A percentile compares a stretch with the other conserved stretches of the same genome.
Conservation (phyloP, 768 basidiomycete genomes). For the Xerocomus spinulosus region DNA sequence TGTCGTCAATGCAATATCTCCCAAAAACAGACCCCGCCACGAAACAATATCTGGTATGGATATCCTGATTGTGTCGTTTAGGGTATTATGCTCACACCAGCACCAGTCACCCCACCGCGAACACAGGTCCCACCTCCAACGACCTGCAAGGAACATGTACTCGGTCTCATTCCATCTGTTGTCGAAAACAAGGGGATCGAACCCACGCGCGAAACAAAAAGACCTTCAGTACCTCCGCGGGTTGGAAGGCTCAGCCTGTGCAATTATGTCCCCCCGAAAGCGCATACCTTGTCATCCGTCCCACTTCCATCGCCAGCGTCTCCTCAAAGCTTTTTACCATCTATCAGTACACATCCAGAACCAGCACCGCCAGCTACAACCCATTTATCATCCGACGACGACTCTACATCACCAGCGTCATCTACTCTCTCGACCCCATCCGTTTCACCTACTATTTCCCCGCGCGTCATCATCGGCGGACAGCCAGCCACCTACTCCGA, state of each 20-base stretch:
- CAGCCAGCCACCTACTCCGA: slow-evolving; percentile 18
- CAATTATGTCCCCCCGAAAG: slow-evolving; percentile 33
- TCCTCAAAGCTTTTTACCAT: not conserved
- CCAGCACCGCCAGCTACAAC: not conserved
- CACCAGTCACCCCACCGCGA: not conserved
- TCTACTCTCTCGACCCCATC: slow-evolving; percentile 27
- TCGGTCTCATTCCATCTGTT: slow-evolving; percentile 2
- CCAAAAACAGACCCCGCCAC: slow-evolving; percentile 8
- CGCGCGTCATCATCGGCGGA: slow-evolving; percentile 24
- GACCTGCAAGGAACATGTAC: slow-evolving; percentile 12
- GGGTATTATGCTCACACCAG: slow-evolving; percentile 6
- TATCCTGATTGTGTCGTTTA: not conserved
- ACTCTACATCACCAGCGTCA: slow-evolving; percentile 22
- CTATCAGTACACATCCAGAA: not conserved
- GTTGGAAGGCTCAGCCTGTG: slow-evolving; percentile 26
- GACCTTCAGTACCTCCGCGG: not conserved
- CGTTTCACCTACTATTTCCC: slow-evolving; percentile 17
- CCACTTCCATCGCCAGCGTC: not conserved
- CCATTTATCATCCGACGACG: slow-evolving; percentile 5
- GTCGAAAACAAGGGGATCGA: not conserved
- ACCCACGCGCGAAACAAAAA: not conserved
- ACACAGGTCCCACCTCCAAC: not conserved
- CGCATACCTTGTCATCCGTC: slow-evolving; percentile 1
- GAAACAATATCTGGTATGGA: slow-evolving; percentile 22
- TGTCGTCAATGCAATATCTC: not conserved